phyloP scores from a whole-genome alignment of 345 rosid species.

The Laguncularia racemosa region DNA sequence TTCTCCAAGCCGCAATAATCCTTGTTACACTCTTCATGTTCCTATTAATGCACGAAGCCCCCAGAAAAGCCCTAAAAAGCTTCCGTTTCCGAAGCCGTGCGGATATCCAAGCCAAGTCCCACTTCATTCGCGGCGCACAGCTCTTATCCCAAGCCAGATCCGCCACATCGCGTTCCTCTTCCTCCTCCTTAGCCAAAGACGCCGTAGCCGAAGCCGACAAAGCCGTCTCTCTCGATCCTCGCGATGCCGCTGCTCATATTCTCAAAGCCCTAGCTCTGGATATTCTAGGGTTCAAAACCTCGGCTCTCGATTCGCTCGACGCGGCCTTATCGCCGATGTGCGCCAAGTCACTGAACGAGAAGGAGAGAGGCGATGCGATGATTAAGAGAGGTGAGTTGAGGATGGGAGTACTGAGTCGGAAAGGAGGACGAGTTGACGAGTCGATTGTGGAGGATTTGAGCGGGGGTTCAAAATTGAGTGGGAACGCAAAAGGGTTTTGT shows the following conservation, averaged over 20 bases:
- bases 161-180: constrained; percentile 32
- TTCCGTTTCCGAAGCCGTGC: constrained; percentile 38
- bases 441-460: constrained; percentile 42
- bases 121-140: constrained; percentile 67
- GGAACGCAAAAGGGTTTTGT: constrained; percentile 26
- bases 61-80: constrained; percentile 38
- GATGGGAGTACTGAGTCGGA: constrained; percentile 23
- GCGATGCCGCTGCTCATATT: constrained; percentile 59
- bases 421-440: constrained; percentile 20
- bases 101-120: constrained; percentile 45
- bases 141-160: constrained; percentile 46
- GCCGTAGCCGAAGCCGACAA: constrained; percentile 46
- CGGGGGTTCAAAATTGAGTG: constrained; percentile 27
- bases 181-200: constrained; percentile 41
- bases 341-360: constrained; percentile 32
- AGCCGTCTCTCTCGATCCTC: constrained; percentile 43
- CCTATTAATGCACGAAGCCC: constrained; percentile 49
- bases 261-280: constrained; percentile 60
- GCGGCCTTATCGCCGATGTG: constrained; percentile 50
- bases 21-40: constrained; percentile 33
- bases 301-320: constrained; percentile 57
- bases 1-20: constrained; percentile 44
- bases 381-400: constrained; percentile 50
- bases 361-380: constrained; percentile 52
- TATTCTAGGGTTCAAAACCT: constrained; percentile 47